phyloP scores from a whole-genome alignment of 768 basidiomycete genomes.

The Leccinum subgranulosum region DNA sequence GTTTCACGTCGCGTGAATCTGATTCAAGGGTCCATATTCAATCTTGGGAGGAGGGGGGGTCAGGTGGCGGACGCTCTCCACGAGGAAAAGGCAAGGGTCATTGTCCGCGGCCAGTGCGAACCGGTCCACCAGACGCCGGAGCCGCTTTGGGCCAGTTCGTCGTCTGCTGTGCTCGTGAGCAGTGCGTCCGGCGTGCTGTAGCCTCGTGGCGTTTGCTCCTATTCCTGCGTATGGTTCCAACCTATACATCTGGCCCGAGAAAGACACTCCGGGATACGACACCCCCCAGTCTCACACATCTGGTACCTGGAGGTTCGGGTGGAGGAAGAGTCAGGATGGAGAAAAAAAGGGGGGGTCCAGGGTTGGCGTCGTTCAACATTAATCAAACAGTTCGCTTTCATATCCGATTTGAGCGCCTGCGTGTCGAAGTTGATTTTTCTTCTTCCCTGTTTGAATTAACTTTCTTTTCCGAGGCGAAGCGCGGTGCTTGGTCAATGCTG shows the following conservation, averaged over 20 bases:
- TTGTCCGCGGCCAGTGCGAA: neutral
- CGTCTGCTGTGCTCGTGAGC: constrained; percentile 1
- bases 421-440: neutral
- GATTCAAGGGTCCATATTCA: constrained; percentile 21
- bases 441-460: neutral
- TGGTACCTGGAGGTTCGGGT: neutral
- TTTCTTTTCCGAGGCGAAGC: constrained; percentile 23
- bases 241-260: neutral
- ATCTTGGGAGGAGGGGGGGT: constrained; percentile 16
- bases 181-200: constrained; percentile 13
- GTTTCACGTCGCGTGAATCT: constrained; percentile 21
- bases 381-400: neutral
- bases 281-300: neutral
- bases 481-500: constrained; percentile 2
- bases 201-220: constrained; percentile 19
- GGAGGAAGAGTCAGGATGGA: neutral
- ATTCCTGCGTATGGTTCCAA: neutral
- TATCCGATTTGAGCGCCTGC: constrained; percentile 1
- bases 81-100: neutral
- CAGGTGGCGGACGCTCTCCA: constrained; percentile 1
- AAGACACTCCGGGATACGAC: constrained; percentile 3
- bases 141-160: neutral
- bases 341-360: neutral
- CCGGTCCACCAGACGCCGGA: neutral
- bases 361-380: neutral